Conservation (phyloP, 768 basidiomycete genomes). For the Zangia roseola region DNA sequence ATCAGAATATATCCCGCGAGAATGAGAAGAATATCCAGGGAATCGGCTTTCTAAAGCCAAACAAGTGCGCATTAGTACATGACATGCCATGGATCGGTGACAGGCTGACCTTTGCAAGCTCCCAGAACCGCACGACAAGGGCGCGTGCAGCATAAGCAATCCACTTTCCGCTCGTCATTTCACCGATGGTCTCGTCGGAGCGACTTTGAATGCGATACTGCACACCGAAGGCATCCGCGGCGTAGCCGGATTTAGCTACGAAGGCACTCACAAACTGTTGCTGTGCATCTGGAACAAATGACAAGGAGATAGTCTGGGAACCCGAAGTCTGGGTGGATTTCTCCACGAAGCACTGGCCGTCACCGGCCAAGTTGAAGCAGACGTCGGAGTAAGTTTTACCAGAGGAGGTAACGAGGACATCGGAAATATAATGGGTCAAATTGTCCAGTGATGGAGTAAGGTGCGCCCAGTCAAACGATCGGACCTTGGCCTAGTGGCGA, state of each 20-base stretch:
- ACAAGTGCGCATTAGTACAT: conserved; percentile 11
- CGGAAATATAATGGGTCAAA: conserved; percentile 48
- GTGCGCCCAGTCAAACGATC: conserved; percentile 37
- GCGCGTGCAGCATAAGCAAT: conserved; percentile 82
- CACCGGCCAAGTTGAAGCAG: conserved; percentile 43
- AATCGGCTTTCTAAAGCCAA: conserved; percentile 76
- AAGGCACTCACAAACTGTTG: conserved; percentile 50
- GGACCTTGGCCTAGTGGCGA: conserved; percentile 24
- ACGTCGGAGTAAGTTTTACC: conserved; percentile 49
- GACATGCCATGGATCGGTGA: conserved; percentile 2
- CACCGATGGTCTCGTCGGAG: conserved; percentile 52
- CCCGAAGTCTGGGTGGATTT: conserved; percentile 34
- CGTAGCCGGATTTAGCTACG: conserved; percentile 27
- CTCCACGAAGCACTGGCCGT: conserved; percentile 41
- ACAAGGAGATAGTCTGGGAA: conserved; percentile 46
- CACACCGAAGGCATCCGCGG: conserved; percentile 40
- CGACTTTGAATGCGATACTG: conserved; percentile 51
- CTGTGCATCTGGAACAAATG: conserved; percentile 47
- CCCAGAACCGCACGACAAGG: conserved; percentile 79
- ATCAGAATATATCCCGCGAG: conserved; percentile 92
- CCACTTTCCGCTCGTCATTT: conserved; percentile 85
- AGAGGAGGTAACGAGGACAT: conserved; percentile 38
- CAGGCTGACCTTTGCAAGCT: conserved; percentile 67
- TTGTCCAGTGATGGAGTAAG: conserved; percentile 45
- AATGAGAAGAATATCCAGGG: conserved; percentile 92